phyloP scores from a whole-genome alignment of 371 early-diverging fungal species.

The Haplosporangium sp. region DNA sequence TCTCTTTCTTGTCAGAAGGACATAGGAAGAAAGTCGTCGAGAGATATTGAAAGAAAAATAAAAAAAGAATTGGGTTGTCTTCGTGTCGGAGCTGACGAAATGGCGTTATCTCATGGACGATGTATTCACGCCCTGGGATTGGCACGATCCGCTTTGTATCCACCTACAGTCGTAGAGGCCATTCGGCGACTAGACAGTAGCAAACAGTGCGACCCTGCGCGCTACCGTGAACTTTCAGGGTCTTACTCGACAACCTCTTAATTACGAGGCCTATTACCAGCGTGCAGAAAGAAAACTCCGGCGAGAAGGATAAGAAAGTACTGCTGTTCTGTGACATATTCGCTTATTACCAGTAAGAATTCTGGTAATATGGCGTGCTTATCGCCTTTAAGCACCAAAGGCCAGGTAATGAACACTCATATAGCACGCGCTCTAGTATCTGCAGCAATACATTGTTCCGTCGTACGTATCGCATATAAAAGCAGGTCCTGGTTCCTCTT shows the following conservation, averaged over 20 bases:
- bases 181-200: conserved; percentile 15
- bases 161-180: conserved; percentile 5
- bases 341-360: neutral
- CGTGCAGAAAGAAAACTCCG: conserved; percentile 2
- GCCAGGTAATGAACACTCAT: no score
- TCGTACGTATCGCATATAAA: no score
- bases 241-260: no score
- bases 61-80: neutral
- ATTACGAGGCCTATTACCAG: no score
- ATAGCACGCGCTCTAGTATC: no score
- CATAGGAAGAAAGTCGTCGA: neutral
- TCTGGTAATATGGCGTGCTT: conserved; percentile 25
- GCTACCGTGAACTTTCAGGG: no score
- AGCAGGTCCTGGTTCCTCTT: no score
- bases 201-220: no score
- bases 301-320: neutral
- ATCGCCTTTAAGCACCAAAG: neutral
- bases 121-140: conserved; percentile 13
- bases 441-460: no score
- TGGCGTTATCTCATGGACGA: conserved; percentile 34
- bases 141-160: conserved; percentile 1
- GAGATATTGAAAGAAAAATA: neutral
- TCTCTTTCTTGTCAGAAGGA: neutral
- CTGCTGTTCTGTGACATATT: neutral
- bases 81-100: conserved; percentile 8